Evolutionary conservation across 306 rosid genomes (phyloP), one percentile per base, ranked within the genome.

Genomic region (Cucumis melo): DNA sequence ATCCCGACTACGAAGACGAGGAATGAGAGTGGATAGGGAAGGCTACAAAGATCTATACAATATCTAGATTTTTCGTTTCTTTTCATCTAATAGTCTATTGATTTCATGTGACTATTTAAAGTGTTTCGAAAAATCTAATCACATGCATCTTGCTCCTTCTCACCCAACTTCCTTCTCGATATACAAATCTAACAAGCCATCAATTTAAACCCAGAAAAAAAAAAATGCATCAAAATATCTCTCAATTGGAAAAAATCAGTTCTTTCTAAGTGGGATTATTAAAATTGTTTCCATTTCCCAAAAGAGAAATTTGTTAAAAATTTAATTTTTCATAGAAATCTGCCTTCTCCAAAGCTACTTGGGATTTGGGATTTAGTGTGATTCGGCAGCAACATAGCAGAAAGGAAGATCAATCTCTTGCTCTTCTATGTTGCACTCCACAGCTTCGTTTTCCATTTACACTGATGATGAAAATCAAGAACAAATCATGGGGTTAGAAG

Each of bases 381-480:
- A 19, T 16, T 32, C 68, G 13, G 21, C 44, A 29, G 70, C 70
- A 32, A 34, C 44, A 32, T 32, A 4, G 20, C 68, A n/a, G 72
- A 7, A 15, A 27, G 46, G 0, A 57, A 27, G 68, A 64, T 19
- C 41, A 64, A 68, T 6, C 36, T 42, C 20, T 68, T 55, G 2
- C 36, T 21, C 38, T 68, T 55, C 79, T 63, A 78, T 83, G 75
- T 73, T 92, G 81, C 83, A 21, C 23, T 63, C 90, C 29, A 85
- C 88, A 24, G 93, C 92, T n/a, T 92, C 98, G 62, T 87, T 90
- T 81, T 76, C 79, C 32, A 76, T 76, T 0, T 76, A 57, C 72
- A 19, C 56, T 1, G 77, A 83, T 64, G 81, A 77, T 27, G 68
- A 81, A 63, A 74, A 74, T 65, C 55, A 10, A 42, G 78, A 75